These are phyloP conservation scores for Sporothrix brasiliensis DNA, from an alignment of 2,329 filamentous ascomycete genomes.

Conservation along the genomic window DNA sequence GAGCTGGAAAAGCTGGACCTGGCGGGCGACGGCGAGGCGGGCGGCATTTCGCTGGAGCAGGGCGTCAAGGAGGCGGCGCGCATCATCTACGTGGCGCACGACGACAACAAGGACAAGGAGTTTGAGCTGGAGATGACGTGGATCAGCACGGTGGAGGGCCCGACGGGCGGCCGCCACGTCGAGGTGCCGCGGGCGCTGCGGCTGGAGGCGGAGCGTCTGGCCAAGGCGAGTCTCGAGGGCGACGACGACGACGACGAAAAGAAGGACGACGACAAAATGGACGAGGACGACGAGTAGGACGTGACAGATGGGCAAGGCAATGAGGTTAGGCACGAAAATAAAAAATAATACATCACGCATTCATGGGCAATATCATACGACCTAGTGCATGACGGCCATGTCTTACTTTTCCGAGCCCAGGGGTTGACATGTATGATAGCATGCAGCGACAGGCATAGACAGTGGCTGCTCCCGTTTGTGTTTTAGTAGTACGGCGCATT, in stretches of 20 bases:
- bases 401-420: neutral
- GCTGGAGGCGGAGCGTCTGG: constrained; percentile 90
- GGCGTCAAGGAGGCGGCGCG: constrained; percentile 94
- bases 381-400: neutral
- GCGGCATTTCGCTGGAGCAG: constrained; percentile 77
- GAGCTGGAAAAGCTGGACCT: constrained; percentile 98
- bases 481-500: neutral
- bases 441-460: constrained; percentile 16
- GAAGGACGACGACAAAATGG: constrained; percentile 76
- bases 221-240: constrained; percentile 84
- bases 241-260: constrained; percentile 85
- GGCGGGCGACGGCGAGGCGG: constrained; percentile 55
- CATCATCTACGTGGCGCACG: constrained; percentile 96
- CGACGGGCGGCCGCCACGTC: constrained; percentile 89
- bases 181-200: constrained; percentile 89
- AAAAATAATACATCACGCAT: neutral
- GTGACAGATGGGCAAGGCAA: no score
- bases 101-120: constrained; percentile 99
- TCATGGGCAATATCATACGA: neutral
- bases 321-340: neutral
- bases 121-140: constrained; percentile 99
- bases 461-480: constrained; percentile 1
- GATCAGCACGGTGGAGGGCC: constrained; percentile 82
- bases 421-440: constrained; percentile 14
- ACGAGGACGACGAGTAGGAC: constrained; percentile 54